Evolutionary conservation across 1,284 basidiomycete genomes (phyloP).

Genomic region (Cystobasidiaceae sp.): DNA sequence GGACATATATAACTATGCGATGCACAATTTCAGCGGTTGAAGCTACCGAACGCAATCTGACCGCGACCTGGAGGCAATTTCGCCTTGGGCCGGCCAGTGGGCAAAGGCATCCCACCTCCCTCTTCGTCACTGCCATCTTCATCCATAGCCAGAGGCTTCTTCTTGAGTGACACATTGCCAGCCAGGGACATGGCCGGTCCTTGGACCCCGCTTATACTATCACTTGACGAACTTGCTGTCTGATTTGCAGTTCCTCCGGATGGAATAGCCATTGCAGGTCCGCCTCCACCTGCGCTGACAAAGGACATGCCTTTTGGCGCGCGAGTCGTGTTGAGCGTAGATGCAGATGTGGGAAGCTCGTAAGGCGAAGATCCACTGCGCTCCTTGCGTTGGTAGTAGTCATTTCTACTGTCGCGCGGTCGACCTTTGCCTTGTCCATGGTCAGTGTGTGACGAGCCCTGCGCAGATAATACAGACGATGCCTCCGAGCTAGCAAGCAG

Average conservation of each 20-base stretch:
- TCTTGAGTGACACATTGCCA: not conserved
- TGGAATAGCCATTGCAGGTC: not conserved
- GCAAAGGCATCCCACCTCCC: conserved; percentile 2
- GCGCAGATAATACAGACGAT: too few relatives aligned
- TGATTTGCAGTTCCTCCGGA: not conserved
- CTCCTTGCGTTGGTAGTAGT: not conserved
- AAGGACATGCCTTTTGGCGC: conserved; percentile 23
- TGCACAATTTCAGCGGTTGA: not conserved
- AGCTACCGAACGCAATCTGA: conserved; percentile 14
- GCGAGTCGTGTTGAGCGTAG: conserved; percentile 7
- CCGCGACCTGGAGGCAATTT: not conserved
- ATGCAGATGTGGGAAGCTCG: conserved; percentile 12
- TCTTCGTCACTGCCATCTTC: conserved; percentile 17
- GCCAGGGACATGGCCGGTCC: not conserved
- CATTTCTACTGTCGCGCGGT: conserved; percentile 1
- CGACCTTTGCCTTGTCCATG: not conserved
- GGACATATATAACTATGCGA: not conserved
- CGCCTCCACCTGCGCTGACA: not conserved
- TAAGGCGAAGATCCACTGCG: not conserved
- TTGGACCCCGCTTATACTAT: not conserved
- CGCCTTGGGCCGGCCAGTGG: conserved; percentile 23
- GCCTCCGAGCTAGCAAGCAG: too few relatives aligned
- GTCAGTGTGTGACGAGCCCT: not conserved
- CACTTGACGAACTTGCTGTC: not conserved
- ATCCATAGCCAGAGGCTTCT: conserved; percentile 21